A percentile compares a stretch with the other conserved stretches of the same genome.
Evolutionary conservation across 2,329 filamentous ascomycete genomes (phyloP).

Genomic region (Diaporthe humulicola): DNA sequence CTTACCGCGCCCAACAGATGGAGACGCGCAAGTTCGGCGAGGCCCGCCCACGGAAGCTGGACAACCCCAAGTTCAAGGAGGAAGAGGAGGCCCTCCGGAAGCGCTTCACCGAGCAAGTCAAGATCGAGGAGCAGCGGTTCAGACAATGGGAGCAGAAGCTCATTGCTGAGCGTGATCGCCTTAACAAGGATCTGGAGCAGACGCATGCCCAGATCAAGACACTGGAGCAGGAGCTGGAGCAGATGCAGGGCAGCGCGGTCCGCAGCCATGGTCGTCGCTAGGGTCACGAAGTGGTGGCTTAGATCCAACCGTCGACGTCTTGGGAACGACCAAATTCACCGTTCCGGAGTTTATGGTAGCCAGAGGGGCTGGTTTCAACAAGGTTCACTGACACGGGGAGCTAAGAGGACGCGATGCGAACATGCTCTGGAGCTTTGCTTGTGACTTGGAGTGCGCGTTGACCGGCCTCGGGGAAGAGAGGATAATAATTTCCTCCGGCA

Average conservation of each 20-base stretch:
- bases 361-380: constrained; percentile 32
- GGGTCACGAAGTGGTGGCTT: constrained; percentile 37
- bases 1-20: constrained; percentile 99
- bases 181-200: constrained; percentile 99
- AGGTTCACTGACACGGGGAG: constrained; percentile 37
- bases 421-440: constrained; percentile 37
- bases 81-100: constrained; percentile 98
- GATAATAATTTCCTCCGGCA: constrained; percentile 36
- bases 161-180: constrained; percentile 96
- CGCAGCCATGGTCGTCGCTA: constrained; percentile 95
- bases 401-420: constrained; percentile 33
- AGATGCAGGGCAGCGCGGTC: constrained; percentile 90
- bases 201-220: constrained; percentile 96
- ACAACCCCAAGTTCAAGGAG: constrained; percentile 99
- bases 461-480: constrained; percentile 33
- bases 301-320: constrained; percentile 25
- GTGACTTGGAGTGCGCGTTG: constrained; percentile 37
- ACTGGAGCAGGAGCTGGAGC: constrained; percentile 91
- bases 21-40: constrained; percentile 99
- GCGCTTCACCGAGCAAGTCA: constrained; percentile 99
- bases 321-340: constrained; percentile 29
- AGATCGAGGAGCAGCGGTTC: constrained; percentile 99
- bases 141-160: constrained; percentile 99
- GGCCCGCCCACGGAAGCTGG: constrained; percentile 94
- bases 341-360: constrained; percentile 33